These are phyloP conservation scores for Malus sieversii DNA, from an alignment of 306 rosid genomes.

Conservation along the genomic window DNA sequence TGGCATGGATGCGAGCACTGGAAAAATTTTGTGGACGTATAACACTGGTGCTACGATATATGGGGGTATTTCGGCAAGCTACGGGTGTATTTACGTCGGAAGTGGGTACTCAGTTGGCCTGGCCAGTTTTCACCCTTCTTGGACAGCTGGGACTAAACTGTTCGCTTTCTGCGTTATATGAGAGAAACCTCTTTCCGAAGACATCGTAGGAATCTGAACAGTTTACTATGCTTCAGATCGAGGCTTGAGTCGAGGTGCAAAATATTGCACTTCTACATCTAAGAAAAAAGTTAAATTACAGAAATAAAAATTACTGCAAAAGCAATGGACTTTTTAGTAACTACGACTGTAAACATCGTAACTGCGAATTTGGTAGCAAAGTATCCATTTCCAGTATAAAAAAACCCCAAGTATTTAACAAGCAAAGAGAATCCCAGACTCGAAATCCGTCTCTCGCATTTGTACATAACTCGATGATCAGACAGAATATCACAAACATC, in stretches of 20 bases:
- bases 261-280: background rate
- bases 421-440: background rate
- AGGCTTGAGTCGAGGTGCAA: background rate
- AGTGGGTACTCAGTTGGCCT: slow-evolving; percentile 24
- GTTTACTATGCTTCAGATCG: background rate
- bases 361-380: background rate
- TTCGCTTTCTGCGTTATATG: slow-evolving; percentile 20
- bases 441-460: background rate
- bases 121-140: slow-evolving; percentile 30
- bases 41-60: slow-evolving; percentile 25
- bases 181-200: background rate
- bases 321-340: background rate
- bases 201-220: no score
- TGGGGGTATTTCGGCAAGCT: slow-evolving; percentile 18
- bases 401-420: background rate
- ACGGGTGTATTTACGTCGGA: slow-evolving; percentile 26
- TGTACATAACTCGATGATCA: background rate
- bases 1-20: slow-evolving; percentile 24
- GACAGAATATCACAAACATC: background rate
- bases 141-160: slow-evolving; percentile 35
- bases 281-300: background rate
- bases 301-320: background rate
- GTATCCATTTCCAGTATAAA: background rate
- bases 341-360: background rate
- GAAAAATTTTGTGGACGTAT: slow-evolving; percentile 20